A percentile compares a stretch with the other conserved stretches of the same genome.
These are phyloP conservation scores for Solanum chacoense DNA, from an alignment of 305 asterid genomes.

Conservation along the genomic window DNA sequence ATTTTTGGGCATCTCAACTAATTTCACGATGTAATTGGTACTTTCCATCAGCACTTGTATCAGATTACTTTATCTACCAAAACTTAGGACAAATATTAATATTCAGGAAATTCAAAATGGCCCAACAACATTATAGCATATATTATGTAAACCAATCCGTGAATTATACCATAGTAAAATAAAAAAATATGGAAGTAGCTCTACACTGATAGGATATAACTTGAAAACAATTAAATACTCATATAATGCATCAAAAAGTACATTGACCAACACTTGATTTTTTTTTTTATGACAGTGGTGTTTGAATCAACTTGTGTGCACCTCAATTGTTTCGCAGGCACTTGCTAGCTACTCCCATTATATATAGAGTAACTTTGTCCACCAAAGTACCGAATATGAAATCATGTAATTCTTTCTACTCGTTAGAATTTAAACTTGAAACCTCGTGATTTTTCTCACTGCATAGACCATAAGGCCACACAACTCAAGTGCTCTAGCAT, in stretches of 20 bases:
- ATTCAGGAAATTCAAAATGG: background rate
- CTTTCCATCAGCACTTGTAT: background rate
- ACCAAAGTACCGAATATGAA: background rate
- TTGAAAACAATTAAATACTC: background rate
- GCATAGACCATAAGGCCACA: background rate
- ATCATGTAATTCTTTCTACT: background rate
- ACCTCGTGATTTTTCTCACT: background rate
- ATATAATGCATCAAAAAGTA: background rate
- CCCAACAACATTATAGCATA: background rate
- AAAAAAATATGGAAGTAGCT: background rate
- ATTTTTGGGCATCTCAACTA: background rate
- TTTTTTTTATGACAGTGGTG: background rate
- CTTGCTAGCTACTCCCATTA: background rate
- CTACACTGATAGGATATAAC: background rate
- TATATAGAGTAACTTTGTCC: background rate
- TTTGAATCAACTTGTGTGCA: background rate
- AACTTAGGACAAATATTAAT: background rate
- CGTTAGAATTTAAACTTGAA: background rate
- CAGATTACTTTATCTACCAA: background rate
- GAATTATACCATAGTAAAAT: background rate
- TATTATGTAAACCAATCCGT: too few species aligned
- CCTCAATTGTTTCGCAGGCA: background rate
- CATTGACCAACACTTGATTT: background rate
- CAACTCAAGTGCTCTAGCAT: background rate
- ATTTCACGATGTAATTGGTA: background rate